Evolutionary conservation across 768 basidiomycete genomes (phyloP).

Genomic region (Auriscalpium vulgare): DNA sequence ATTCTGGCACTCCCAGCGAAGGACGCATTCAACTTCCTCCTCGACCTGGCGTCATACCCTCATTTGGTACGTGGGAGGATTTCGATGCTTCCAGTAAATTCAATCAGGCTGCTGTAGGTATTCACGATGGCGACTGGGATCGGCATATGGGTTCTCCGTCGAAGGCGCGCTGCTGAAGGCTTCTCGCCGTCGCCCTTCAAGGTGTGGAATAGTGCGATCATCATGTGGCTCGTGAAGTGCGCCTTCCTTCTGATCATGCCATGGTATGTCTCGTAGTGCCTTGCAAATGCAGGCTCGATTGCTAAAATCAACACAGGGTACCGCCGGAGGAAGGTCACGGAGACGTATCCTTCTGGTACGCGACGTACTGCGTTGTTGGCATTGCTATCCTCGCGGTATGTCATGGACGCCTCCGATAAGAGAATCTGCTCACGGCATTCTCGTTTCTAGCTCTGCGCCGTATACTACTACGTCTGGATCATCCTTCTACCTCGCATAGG

Average conservation of each 20-base stretch:
- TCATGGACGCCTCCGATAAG: background rate
- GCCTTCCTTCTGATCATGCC: conserved; percentile 28
- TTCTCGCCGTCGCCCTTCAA: conserved; percentile 17
- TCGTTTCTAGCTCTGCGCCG: conserved; percentile 13
- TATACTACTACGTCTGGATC: conserved; percentile 33
- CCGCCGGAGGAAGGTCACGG: conserved; percentile 20
- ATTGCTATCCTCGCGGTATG: conserved; percentile 19
- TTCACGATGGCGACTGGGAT: conserved; percentile 22
- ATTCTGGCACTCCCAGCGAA: conserved; percentile 31
- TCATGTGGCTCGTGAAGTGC: conserved; percentile 15
- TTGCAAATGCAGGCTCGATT: background rate
- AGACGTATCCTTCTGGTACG: conserved; percentile 26
- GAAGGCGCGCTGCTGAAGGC: conserved; percentile 19
- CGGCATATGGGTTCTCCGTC: conserved; percentile 26
- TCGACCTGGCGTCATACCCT: conserved; percentile 34
- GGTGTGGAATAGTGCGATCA: conserved; percentile 17
- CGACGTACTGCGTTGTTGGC: conserved; percentile 24
- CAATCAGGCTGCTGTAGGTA: conserved; percentile 8
- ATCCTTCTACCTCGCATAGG: conserved; percentile 34
- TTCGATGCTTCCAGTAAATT: background rate
- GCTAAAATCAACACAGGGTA: conserved; percentile 13
- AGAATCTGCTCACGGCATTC: background rate
- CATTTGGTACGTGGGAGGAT: conserved; percentile 23
- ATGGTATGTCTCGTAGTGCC: conserved; percentile 17
- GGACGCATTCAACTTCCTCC: conserved; percentile 29